Evolutionary conservation across 2,329 filamentous ascomycete genomes (phyloP).

Genomic region (Verticillium dahliae): DNA sequence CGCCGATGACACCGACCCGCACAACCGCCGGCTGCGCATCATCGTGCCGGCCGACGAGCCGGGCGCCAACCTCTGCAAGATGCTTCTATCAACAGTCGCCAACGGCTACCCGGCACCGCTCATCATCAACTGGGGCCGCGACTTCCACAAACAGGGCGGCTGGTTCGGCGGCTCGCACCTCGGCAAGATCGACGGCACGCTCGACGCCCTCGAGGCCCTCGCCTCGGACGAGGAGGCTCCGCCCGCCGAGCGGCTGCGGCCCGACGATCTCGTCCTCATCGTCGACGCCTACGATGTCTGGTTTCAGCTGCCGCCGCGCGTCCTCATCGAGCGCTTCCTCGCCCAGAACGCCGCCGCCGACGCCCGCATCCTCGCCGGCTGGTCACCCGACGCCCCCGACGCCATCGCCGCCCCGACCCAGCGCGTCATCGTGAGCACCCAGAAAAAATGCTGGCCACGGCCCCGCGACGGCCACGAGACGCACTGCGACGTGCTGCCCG

Average conservation of each 20-base stretch:
- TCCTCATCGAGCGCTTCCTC: slow-evolving; percentile 27
- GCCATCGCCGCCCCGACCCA: slow-evolving; percentile 16
- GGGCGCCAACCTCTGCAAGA: slow-evolving; percentile 22
- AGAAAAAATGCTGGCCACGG: slow-evolving; percentile 17
- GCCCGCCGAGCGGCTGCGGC: slow-evolving; percentile 5
- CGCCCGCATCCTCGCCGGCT: slow-evolving; percentile 17
- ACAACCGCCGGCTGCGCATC: slow-evolving; percentile 14
- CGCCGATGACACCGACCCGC: not conserved
- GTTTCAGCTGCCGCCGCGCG: slow-evolving; percentile 30
- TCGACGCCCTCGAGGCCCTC: slow-evolving; percentile 17
- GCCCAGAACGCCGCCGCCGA: slow-evolving; percentile 25
- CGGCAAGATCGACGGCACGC: slow-evolving; percentile 17
- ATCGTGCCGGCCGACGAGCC: slow-evolving; percentile 18
- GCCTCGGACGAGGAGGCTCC: slow-evolving; percentile 3
- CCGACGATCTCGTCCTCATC: slow-evolving; percentile 25
- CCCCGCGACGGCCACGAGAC: slow-evolving; percentile 10
- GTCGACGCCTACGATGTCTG: slow-evolving; percentile 31
- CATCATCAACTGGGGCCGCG: slow-evolving; percentile 19
- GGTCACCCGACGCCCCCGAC: slow-evolving; percentile 10
- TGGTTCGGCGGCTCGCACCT: slow-evolving; percentile 19
- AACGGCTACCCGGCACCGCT: slow-evolving; percentile 21
- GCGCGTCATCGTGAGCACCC: slow-evolving; percentile 15
- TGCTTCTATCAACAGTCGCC: slow-evolving; percentile 18
- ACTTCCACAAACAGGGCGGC: slow-evolving; percentile 8
- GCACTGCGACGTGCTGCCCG: slow-evolving; percentile 17